phyloP scores from a whole-genome alignment of 441 rosid species.

The Brassica balearica region DNA sequence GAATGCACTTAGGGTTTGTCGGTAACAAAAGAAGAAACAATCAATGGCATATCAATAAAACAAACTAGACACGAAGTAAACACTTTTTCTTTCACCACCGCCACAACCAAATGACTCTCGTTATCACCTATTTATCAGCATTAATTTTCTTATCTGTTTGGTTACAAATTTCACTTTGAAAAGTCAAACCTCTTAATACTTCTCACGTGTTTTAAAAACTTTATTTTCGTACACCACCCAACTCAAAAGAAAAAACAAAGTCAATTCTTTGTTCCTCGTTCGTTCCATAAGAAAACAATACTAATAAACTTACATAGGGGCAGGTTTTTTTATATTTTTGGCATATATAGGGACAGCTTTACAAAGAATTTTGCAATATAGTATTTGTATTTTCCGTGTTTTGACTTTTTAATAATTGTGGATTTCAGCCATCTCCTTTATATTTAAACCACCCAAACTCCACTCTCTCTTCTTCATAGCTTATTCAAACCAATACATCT shows the following conservation, averaged over 20 bases:
- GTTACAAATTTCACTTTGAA: conserved; percentile 41
- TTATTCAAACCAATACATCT: conserved; percentile 50
- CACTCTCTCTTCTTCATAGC: conserved; percentile 31
- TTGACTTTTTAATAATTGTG: conserved; percentile 49
- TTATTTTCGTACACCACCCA: conserved; percentile 22
- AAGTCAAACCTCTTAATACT: conserved; percentile 48
- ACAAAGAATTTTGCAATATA: background rate
- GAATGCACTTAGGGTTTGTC: conserved; percentile 27
- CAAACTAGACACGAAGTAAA: conserved; percentile 2
- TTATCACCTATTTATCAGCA: conserved; percentile 18
- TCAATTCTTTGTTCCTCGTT: conserved; percentile 38
- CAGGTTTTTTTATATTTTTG: too few species aligned
- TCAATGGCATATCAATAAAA: conserved; percentile 21
- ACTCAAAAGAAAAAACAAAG: conserved; percentile 5
- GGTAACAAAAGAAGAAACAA: conserved; percentile 26
- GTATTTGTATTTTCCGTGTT: conserved; percentile 45
- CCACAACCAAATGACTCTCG: conserved; percentile 27
- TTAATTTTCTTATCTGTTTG: conserved; percentile 34
- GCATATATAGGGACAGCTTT: conserved; percentile 22
- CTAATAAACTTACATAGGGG: background rate
- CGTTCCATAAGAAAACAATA: conserved; percentile 17
- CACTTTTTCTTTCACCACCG: conserved; percentile 29
- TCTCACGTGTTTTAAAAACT: conserved; percentile 31
- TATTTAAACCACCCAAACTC: conserved; percentile 35
- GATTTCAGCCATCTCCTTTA: background rate